Conservation (phyloP, 345 rosid genomes). For the Gossypium turneri region DNA sequence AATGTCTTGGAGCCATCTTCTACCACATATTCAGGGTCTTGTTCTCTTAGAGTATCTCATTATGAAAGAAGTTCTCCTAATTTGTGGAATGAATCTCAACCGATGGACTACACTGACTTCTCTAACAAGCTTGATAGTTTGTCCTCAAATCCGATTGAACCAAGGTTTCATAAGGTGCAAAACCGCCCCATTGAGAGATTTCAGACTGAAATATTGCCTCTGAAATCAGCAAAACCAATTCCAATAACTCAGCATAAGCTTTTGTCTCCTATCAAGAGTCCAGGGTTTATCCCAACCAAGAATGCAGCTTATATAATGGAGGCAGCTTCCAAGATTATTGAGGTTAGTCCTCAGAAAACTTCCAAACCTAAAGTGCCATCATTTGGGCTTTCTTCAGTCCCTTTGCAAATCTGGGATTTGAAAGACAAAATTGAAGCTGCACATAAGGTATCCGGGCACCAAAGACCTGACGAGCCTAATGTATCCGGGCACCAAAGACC, state of each 20-base stretch:
- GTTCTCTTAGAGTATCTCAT: constrained; percentile 30
- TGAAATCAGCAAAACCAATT: constrained; percentile 66
- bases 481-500: constrained; percentile 39
- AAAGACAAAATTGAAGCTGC: constrained; percentile 74
- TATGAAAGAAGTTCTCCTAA: constrained; percentile 24
- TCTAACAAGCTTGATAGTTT: constrained; percentile 33
- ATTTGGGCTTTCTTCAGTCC: constrained; percentile 51
- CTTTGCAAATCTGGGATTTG: constrained; percentile 65
- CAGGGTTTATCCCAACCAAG: constrained; percentile 47
- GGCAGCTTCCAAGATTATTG: constrained; percentile 79
- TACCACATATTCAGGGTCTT: constrained; percentile 32
- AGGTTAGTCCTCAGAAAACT: constrained; percentile 52
- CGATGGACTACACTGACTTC: constrained; percentile 33
- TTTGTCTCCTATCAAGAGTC: constrained; percentile 71
- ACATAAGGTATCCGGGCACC: constrained; percentile 40
- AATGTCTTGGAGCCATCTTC: constrained; percentile 37
- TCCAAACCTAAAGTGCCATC: constrained; percentile 36
- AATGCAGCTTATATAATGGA: constrained; percentile 63
- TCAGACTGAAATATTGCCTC: constrained; percentile 75
- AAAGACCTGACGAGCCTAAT: constrained; percentile 26
- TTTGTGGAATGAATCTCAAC: constrained; percentile 43
- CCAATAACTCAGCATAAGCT: constrained; percentile 56
- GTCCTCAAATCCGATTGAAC: constrained; percentile 34
- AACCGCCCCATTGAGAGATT: constrained; percentile 61
- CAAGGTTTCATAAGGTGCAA: constrained; percentile 36